A percentile compares a stretch with the other conserved stretches of the same genome.
Conservation (phyloP, 768 basidiomycete genomes). For the Pleurotus citrinopileatus region DNA sequence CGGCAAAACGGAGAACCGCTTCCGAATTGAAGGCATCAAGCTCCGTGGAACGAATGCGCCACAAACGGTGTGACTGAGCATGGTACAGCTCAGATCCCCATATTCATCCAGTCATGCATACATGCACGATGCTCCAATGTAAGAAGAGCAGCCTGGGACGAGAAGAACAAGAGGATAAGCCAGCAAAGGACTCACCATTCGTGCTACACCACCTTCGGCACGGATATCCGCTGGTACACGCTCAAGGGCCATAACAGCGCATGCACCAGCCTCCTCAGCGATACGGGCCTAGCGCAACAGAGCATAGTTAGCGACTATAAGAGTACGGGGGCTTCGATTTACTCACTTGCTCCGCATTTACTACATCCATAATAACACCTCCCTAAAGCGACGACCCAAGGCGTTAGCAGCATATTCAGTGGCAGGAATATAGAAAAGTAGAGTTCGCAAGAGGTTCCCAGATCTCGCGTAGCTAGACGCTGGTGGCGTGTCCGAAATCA, state of each 20-base stretch:
- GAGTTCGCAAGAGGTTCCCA: neutral
- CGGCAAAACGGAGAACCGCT: too few relatives aligned
- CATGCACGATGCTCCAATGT: neutral
- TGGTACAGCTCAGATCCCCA: neutral
- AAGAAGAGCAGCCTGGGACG: too few relatives aligned
- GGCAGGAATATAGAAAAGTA: too few relatives aligned
- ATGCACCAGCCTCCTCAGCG: conserved; percentile 96
- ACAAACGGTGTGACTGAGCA: neutral
- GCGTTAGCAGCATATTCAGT: too few relatives aligned
- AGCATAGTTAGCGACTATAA: neutral
- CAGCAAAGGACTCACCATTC: conserved; percentile 67
- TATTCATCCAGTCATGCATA: neutral
- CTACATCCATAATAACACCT: conserved; percentile 95
- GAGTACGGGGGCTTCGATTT: conserved; percentile 10
- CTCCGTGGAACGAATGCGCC: neutral
- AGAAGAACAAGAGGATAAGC: neutral
- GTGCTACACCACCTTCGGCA: conserved; percentile 86
- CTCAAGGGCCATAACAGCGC: conserved; percentile 97
- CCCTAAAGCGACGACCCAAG: conserved; percentile 50
- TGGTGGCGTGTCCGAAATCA: neutral
- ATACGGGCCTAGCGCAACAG: conserved; percentile 69
- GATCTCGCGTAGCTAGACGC: too few relatives aligned
- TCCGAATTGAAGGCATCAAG: too few relatives aligned
- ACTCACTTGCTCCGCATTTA: conserved; percentile 62
- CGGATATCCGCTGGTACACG: conserved; percentile 96